These are phyloP conservation scores for Ustilago loliicola DNA, from an alignment of 1,284 basidiomycete genomes.

Conservation along the genomic window DNA sequence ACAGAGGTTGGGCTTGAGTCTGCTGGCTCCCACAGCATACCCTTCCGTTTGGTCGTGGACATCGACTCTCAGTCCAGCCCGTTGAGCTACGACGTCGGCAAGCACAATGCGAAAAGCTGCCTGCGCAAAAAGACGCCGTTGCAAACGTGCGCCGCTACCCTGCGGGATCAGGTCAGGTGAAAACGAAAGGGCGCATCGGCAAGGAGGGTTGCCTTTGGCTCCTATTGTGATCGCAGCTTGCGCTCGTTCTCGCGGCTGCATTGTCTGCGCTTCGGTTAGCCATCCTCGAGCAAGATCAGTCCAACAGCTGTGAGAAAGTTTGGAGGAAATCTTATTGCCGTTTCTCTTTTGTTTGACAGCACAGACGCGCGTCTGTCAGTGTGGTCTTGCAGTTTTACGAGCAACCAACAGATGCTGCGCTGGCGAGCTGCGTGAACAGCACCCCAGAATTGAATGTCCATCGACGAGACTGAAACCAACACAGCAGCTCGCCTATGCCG, in stretches of 20 bases:
- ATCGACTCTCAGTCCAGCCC: too few relatives aligned
- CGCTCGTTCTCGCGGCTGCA: neutral
- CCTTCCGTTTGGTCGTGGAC: too few relatives aligned
- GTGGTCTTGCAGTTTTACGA: neutral
- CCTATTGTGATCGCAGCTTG: neutral
- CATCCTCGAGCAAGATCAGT: neutral
- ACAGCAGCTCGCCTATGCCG: neutral
- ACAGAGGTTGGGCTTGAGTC: neutral
- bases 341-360: neutral
- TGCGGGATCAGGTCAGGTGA: neutral
- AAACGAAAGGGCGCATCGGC: neutral
- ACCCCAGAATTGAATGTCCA: constrained; percentile 1
- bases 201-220: neutral
- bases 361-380: neutral
- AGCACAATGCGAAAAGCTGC: neutral
- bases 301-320: neutral
- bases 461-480: neutral
- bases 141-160: constrained; percentile 1
- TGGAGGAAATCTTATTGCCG: neutral
- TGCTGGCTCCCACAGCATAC: neutral
- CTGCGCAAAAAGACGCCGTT: constrained; percentile 1
- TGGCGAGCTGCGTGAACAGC: neutral
- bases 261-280: too few relatives aligned
- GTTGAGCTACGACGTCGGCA: neutral
- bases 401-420: neutral